Evolutionary conservation across 805 yeast genomes (phyloP), one percentile per base, ranked within the genome.

Genomic region (Candida nonsorbophila): DNA sequence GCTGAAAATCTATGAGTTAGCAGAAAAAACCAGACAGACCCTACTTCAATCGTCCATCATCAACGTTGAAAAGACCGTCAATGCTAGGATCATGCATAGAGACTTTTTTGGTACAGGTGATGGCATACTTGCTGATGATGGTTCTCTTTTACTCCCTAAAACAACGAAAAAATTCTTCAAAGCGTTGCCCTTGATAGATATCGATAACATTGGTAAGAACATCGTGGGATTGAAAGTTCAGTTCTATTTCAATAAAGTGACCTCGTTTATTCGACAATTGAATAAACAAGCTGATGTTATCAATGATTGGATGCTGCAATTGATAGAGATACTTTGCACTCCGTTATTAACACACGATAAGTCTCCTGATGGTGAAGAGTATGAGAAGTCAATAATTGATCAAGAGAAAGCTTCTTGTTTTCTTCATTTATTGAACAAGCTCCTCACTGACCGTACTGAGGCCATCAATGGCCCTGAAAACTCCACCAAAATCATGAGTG

Each of bases 351-450:
- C 51, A 3, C 53, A 51, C 18, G 79, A 76, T 28, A 54, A 55
- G 18, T 59, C 56, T 20, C 76, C 78, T 3, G 76, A 79, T 29
- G 87, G 88, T 9, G 82, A 76, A 28, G 97, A 87, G 45, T 92
- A 88, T 52, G 78, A 74, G 8, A 71, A 69, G 4, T 78, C 94
- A 0, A 60, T 90, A 27, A 74, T 75, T 23, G 79, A 73, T 26
- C 97, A 90, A 51, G 94, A 82, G 34, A 66, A 71, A 34, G 80
- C 80, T 0, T 74, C 75, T 22, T 66, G 73, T 0, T 68, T 74
- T 33, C 58, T 84, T 34, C 75, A 73, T 29, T 69, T 73, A 12
- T 35, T 83, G 3, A 52, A 58, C 27, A 44, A 44, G 17, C 30
- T 55, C 5, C 33, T 69, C 12, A 44, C 53, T 8, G 74, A 69